Conservation (phyloP, 495 filamentous ascomycete species). For the Aspergillus hancockii region DNA sequence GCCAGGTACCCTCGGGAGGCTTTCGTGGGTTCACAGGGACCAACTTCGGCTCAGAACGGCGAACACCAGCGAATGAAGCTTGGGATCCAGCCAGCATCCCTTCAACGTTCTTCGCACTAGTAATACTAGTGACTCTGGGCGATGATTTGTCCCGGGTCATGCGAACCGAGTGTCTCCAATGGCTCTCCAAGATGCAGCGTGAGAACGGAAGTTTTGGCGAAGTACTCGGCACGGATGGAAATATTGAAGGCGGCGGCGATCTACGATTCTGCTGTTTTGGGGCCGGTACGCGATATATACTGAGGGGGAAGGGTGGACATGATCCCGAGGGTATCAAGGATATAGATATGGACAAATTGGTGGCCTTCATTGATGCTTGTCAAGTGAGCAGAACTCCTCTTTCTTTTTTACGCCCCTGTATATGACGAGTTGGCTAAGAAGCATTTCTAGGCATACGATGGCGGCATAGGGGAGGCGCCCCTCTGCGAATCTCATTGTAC, state of each 20-base stretch:
- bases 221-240: constrained; percentile 58
- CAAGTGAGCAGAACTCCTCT: constrained; percentile 51
- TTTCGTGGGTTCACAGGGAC: constrained; percentile 81
- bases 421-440: constrained; percentile 18
- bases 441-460: constrained; percentile 74
- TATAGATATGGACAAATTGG: constrained; percentile 70
- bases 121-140: constrained; percentile 70
- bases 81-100: constrained; percentile 84
- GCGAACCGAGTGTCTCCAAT: constrained; percentile 64
- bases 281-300: constrained; percentile 76
- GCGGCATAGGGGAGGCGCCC: constrained; percentile 79
- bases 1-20: constrained; percentile 72
- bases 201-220: constrained; percentile 91
- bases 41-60: constrained; percentile 51
- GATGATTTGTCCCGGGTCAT: constrained; percentile 71
- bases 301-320: constrained; percentile 58
- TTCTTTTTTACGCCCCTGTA: background rate
- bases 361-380: constrained; percentile 67
- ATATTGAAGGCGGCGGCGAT: constrained; percentile 76
- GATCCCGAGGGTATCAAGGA: constrained; percentile 64
- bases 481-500: constrained; percentile 87
- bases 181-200: constrained; percentile 78
- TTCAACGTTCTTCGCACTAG: constrained; percentile 84
- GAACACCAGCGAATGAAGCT: constrained; percentile 46
- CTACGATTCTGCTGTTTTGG: constrained; percentile 85